phyloP scores from a whole-genome alignment of 345 rosid species.

The Cardamine resedifolia region DNA sequence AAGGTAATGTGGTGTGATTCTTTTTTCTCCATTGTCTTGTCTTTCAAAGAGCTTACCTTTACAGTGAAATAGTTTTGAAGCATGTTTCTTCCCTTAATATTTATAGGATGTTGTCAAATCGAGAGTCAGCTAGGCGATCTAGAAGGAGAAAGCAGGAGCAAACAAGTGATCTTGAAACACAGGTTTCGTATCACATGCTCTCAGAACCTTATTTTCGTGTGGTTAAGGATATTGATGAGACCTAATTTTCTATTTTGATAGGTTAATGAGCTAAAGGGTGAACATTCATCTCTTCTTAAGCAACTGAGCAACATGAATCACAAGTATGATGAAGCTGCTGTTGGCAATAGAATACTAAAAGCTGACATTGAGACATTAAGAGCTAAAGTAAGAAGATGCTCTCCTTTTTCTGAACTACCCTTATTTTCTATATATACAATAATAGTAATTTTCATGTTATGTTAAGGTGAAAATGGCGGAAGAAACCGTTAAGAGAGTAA shows the following conservation, averaged over 20 bases:
- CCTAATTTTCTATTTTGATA: conserved; percentile 24
- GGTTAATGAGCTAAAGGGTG: conserved; percentile 84
- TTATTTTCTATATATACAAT: neutral
- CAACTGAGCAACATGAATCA: conserved; percentile 70
- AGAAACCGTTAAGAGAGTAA: conserved; percentile 87
- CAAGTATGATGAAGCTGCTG: conserved; percentile 74
- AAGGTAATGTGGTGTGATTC: conserved; percentile 45
- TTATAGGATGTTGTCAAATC: conserved; percentile 88
- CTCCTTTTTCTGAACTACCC: neutral
- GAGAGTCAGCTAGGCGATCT: conserved; percentile 98
- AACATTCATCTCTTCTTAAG: conserved; percentile 64
- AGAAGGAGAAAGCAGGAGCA: conserved; percentile 92
- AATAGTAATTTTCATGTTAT: neutral
- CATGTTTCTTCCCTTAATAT: neutral
- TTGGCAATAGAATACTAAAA: conserved; percentile 86
- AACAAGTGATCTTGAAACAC: conserved; percentile 79
- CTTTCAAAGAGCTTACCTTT: neutral
- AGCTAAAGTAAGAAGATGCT: conserved; percentile 59
- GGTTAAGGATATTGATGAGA: neutral
- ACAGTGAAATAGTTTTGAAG: neutral
- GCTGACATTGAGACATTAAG: conserved; percentile 93
- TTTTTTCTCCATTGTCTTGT: neutral
- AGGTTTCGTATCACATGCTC: conserved; percentile 50
- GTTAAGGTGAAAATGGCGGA: conserved; percentile 97
- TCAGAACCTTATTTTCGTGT: neutral